A percentile compares a stretch with the other conserved stretches of the same genome.
These are phyloP conservation scores for Leccinum variicolor DNA, from an alignment of 768 basidiomycete genomes.

Conservation along the genomic window DNA sequence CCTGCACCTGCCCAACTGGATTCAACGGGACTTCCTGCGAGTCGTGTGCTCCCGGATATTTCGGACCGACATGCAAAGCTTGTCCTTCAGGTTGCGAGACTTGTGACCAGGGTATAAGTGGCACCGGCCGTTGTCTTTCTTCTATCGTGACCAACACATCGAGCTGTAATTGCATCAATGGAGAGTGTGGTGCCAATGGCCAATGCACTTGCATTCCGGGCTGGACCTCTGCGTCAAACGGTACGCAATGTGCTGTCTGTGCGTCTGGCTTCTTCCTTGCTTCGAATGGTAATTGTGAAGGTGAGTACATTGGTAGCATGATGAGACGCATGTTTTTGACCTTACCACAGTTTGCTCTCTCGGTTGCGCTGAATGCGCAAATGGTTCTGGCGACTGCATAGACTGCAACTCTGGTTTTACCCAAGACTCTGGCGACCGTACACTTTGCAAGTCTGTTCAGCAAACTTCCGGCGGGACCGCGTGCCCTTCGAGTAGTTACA, in stretches of 20 bases:
- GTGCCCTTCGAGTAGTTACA: conserved; percentile 69
- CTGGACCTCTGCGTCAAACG: conserved; percentile 67
- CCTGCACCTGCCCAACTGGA: conserved; percentile 68
- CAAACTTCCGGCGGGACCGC: conserved; percentile 47
- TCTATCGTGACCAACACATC: conserved; percentile 50
- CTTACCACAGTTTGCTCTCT: conserved; percentile 57
- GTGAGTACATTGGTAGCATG: conserved; percentile 33
- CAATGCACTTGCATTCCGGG: conserved; percentile 77
- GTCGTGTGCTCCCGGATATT: conserved; percentile 69
- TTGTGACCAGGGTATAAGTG: conserved; percentile 80
- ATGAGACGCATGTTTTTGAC: neutral
- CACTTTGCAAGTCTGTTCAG: conserved; percentile 57
- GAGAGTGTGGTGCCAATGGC: conserved; percentile 63
- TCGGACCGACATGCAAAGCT: conserved; percentile 65
- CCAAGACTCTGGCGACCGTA: conserved; percentile 60
- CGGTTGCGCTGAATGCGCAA: conserved; percentile 69
- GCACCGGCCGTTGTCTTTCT: conserved; percentile 68
- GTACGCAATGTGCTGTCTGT: conserved; percentile 76
- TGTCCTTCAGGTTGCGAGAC: conserved; percentile 66
- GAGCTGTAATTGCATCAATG: conserved; percentile 81
- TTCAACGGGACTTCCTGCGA: conserved; percentile 83
- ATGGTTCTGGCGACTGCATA: conserved; percentile 65
- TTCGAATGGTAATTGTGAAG: conserved; percentile 68
- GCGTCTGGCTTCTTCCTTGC: conserved; percentile 71
- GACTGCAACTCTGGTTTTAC: conserved; percentile 71